Conservation (phyloP, 139 green algal species). For the Trebouxia sp. region DNA sequence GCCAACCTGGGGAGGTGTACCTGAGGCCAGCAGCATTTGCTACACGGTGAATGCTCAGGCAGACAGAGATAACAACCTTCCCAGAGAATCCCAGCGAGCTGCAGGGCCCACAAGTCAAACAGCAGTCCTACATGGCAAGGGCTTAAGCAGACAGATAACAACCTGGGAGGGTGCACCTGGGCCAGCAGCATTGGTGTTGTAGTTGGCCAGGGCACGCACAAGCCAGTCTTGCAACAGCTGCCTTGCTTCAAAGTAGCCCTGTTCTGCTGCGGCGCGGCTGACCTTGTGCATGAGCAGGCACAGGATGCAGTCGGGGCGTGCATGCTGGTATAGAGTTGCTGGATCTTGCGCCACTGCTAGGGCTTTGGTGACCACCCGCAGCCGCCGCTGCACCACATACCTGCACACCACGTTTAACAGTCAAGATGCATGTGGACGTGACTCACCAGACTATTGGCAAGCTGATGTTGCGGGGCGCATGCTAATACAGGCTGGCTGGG, state of each 20-base stretch:
- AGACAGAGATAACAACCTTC: too few relatives aligned
- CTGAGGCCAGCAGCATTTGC: too few relatives aligned
- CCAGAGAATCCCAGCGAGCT: too few relatives aligned
- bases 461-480: background rate
- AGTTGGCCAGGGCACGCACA: conserved; percentile 70
- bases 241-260: conserved; percentile 64
- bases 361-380: conserved; percentile 57
- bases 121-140: too few relatives aligned
- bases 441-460: too few relatives aligned
- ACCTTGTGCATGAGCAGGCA: conserved; percentile 81
- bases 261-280: conserved; percentile 40
- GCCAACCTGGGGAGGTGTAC: too few relatives aligned
- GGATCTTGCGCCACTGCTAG: conserved; percentile 41
- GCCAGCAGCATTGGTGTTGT: conserved; percentile 51
- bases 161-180: background rate
- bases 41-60: background rate
- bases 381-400: conserved; percentile 60
- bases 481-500: background rate
- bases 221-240: conserved; percentile 91
- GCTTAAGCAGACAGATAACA: background rate
- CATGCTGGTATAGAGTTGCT: conserved; percentile 60
- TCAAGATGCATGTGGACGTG: too few relatives aligned
- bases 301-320: conserved; percentile 66
- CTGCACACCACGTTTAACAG: background rate
- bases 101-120: too few relatives aligned